Evolutionary conservation across 495 filamentous ascomycete species (phyloP).

Genomic region (Podospora bellae-mahoneyi): DNA sequence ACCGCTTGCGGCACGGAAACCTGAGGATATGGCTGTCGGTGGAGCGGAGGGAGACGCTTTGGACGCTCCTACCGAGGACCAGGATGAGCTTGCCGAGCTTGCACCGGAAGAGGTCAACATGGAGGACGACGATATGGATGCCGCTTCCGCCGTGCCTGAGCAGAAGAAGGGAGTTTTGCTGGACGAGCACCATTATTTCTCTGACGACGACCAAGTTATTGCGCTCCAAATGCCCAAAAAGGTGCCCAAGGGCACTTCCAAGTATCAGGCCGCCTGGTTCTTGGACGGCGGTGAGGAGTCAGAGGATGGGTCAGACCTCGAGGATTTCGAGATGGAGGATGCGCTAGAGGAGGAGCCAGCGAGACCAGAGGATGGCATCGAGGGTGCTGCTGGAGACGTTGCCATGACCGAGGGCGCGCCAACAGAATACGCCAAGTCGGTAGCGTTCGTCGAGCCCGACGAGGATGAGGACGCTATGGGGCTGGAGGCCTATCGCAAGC

Average conservation of each 20-base stretch:
- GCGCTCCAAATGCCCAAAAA: constrained; percentile 56
- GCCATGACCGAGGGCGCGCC: constrained; percentile 74
- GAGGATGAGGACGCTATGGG: constrained; percentile 81
- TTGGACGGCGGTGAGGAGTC: constrained; percentile 76
- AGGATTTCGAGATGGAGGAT: constrained; percentile 72
- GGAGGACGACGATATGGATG: constrained; percentile 58
- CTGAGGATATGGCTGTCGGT: constrained; percentile 69
- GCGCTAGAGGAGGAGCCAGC: constrained; percentile 49
- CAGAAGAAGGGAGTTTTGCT: constrained; percentile 75
- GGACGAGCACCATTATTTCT: constrained; percentile 97
- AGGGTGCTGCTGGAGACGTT: constrained; percentile 59
- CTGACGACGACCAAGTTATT: constrained; percentile 66
- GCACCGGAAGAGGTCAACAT: constrained; percentile 76
- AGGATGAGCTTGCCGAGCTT: constrained; percentile 75
- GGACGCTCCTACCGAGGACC: constrained; percentile 67
- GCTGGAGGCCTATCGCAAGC: constrained; percentile 72
- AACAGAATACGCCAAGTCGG: constrained; percentile 85
- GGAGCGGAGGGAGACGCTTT: constrained; percentile 51
- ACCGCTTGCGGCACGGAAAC: constrained; percentile 52
- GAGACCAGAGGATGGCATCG: constrained; percentile 69
- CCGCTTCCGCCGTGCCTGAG: constrained; percentile 47
- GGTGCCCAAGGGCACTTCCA: constrained; percentile 85
- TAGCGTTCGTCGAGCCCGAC: constrained; percentile 83
- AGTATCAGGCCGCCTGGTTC: constrained; percentile 92
- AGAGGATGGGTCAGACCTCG: constrained; percentile 80